phyloP scores from a whole-genome alignment of 2,329 filamentous ascomycete genomes.

The Pseudomassariella vexata region DNA sequence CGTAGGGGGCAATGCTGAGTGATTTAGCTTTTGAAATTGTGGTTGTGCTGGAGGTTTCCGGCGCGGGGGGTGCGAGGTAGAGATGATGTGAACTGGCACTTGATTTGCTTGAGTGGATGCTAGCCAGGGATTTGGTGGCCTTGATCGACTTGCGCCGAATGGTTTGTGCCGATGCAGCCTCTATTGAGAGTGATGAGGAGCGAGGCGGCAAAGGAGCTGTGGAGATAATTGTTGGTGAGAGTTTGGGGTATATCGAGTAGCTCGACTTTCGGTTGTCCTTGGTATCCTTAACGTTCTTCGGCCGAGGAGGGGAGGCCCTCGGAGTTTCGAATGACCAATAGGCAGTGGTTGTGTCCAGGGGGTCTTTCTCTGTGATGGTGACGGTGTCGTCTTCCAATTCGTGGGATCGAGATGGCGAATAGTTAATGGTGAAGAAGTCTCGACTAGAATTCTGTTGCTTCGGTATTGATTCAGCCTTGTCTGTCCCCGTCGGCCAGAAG shows the following conservation, averaged over 20 bases:
- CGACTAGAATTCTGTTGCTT: conserved; percentile 5
- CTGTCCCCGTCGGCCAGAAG: conserved; percentile 34
- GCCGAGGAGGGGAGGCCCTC: conserved; percentile 8
- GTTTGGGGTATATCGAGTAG: conserved; percentile 38
- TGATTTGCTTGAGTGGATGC: conserved; percentile 13
- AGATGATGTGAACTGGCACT: conserved; percentile 9
- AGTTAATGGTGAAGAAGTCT: conserved; percentile 13
- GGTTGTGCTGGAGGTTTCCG: conserved; percentile 2
- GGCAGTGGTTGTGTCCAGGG: conserved; percentile 4
- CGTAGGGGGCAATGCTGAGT: conserved; percentile 18
- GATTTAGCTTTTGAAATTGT: conserved; percentile 10
- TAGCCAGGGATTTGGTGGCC: conserved; percentile 17
- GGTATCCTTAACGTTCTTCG: conserved; percentile 10
- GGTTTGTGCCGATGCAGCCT: no score
- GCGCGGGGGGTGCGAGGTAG: conserved; percentile 9
- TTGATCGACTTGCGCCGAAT: no score
- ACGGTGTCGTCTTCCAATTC: conserved; percentile 17
- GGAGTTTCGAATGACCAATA: conserved; percentile 8
- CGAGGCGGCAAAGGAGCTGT: conserved; percentile 26
- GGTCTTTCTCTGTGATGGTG: conserved; percentile 13
- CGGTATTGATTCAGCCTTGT: conserved; percentile 4
- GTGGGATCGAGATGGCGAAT: conserved; percentile 7
- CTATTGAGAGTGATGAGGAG: conserved; percentile 21
- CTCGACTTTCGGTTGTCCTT: no score
- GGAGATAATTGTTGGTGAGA: conserved; percentile 9